Evolutionary conservation across 768 basidiomycete species (phyloP).

Genomic region (Leucocoprinus leucothites): DNA sequence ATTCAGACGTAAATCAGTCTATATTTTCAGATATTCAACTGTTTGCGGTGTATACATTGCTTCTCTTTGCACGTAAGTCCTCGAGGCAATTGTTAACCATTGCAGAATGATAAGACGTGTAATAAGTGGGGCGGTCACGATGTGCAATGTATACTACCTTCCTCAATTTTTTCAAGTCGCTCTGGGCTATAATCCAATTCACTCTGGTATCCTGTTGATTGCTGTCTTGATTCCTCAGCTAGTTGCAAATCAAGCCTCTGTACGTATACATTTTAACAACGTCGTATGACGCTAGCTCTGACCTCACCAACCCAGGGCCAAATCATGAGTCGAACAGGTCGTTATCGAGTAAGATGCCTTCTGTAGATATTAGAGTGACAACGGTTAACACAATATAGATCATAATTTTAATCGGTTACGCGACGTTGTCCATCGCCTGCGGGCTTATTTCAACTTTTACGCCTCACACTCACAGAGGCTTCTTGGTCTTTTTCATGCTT

Average conservation of each 20-base stretch:
- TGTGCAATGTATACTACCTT: conserved; percentile 65
- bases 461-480: conserved; percentile 40
- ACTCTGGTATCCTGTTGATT: conserved; percentile 56
- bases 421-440: conserved; percentile 67
- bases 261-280: conserved; percentile 25
- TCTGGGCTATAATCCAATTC: conserved; percentile 62
- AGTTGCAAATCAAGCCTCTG: conserved; percentile 50
- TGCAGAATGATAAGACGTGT: no score
- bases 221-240: conserved; percentile 70
- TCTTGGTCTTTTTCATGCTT: conserved; percentile 58
- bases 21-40: conserved; percentile 65
- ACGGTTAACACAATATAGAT: conserved; percentile 27
- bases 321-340: conserved; percentile 60
- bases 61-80: conserved; percentile 63
- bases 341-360: conserved; percentile 43
- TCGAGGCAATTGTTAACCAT: no score
- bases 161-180: conserved; percentile 78
- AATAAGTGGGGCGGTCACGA: conserved; percentile 55
- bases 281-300: no score
- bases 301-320: conserved; percentile 44
- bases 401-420: conserved; percentile 64
- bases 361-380: not conserved
- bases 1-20: conserved; percentile 38
- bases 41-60: conserved; percentile 66
- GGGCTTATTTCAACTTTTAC: conserved; percentile 66